Conservation (phyloP, 2,329 filamentous ascomycete genomes). For the Claviceps arundinis region DNA sequence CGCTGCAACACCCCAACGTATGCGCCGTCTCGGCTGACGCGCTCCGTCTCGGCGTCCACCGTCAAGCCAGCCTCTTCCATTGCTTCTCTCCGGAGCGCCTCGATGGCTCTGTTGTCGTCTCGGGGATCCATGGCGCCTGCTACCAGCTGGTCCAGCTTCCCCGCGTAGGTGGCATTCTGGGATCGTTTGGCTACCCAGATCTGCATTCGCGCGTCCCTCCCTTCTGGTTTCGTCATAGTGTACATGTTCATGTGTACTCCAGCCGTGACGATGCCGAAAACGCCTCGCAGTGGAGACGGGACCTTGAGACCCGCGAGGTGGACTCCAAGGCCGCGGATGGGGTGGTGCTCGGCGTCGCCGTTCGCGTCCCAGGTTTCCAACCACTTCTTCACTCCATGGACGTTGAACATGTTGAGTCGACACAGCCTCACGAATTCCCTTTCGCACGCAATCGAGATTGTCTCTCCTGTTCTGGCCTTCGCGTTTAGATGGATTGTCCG, state of each 20-base stretch:
- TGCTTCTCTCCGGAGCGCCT: slow-evolving; percentile 20
- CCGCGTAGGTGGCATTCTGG: slow-evolving; percentile 17
- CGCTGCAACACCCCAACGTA: slow-evolving; percentile 13
- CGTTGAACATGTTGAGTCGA: slow-evolving; percentile 12
- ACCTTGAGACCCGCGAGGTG: slow-evolving; percentile 14
- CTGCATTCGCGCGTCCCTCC: slow-evolving; percentile 11
- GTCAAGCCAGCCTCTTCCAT: slow-evolving; percentile 20
- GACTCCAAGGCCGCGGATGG: slow-evolving; percentile 14
- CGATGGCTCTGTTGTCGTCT: slow-evolving; percentile 15
- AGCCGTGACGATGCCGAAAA: slow-evolving; percentile 23
- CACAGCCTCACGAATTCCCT: slow-evolving; percentile 11
- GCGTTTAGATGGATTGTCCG: slow-evolving; percentile 13
- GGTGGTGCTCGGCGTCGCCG: slow-evolving; percentile 12
- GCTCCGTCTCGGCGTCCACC: slow-evolving; percentile 12
- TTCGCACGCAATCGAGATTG: background rate
- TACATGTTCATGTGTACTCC: slow-evolving; percentile 26
- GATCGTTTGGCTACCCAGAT: slow-evolving; percentile 23
- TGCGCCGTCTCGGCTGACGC: slow-evolving; percentile 8
- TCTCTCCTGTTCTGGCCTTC: background rate
- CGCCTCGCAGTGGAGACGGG: slow-evolving; percentile 19
- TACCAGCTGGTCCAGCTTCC: slow-evolving; percentile 24
- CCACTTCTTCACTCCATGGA: slow-evolving; percentile 17
- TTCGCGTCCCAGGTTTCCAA: slow-evolving; percentile 6
- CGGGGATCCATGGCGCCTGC: slow-evolving; percentile 21
- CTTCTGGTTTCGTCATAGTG: slow-evolving; percentile 11